Percentiles rank a stretch among this genome's conserved stretches.
These are phyloP conservation scores for Colletotrichum sp. DNA, from an alignment of 2,329 filamentous ascomycete species.

Conservation along the genomic window DNA sequence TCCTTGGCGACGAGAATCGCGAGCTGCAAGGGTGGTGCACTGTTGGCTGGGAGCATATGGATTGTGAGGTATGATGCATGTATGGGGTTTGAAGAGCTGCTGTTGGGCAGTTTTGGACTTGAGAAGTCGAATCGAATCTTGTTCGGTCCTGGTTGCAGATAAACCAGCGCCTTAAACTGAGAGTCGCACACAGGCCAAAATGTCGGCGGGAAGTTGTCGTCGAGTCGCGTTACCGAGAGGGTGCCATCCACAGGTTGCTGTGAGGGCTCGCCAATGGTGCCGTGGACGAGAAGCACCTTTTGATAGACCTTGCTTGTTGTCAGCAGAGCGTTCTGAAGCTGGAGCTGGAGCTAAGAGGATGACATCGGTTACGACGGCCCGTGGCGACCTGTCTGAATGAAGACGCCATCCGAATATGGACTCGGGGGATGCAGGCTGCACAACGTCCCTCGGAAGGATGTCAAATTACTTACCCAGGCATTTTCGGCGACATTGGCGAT, in stretches of 20 bases:
- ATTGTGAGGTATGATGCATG: conserved; percentile 83
- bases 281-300: conserved; percentile 83
- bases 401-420: not conserved
- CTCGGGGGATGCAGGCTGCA: not conserved
- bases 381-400: not conserved
- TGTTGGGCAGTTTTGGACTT: conserved; percentile 78
- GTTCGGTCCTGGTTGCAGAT: conserved; percentile 91
- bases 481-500: conserved; percentile 81
- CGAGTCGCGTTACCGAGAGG: conserved; percentile 78
- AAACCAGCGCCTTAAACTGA: conserved; percentile 89
- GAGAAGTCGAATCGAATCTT: conserved; percentile 85
- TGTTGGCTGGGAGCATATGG: conserved; percentile 82
- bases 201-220: conserved; percentile 83
- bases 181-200: conserved; percentile 88
- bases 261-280: conserved; percentile 76
- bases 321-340: conserved; percentile 20
- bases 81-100: conserved; percentile 67
- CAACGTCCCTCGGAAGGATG: not conserved
- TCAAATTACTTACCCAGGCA: conserved; percentile 72
- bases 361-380: not conserved
- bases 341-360: conserved; percentile 5
- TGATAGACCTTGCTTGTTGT: conserved; percentile 74
- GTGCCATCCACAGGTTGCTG: conserved; percentile 69
- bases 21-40: conserved; percentile 83
- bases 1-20: conserved; percentile 89